These are phyloP conservation scores for Collybiopsis luxurians DNA, from an alignment of 768 basidiomycete genomes.

Conservation along the genomic window DNA sequence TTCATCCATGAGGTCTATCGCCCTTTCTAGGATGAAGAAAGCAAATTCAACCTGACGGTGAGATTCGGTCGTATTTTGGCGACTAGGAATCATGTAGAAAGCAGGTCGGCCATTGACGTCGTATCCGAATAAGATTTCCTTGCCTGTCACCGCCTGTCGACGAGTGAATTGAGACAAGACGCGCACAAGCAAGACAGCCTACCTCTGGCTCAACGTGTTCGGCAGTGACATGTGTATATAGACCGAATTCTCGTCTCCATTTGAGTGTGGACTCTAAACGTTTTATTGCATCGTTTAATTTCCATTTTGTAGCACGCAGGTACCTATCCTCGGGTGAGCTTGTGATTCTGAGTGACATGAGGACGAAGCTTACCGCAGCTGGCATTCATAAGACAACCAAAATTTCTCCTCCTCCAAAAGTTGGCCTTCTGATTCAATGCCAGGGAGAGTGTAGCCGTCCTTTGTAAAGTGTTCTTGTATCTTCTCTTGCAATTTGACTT, in stretches of 20 bases:
- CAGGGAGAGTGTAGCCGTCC: constrained; percentile 51
- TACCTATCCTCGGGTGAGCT: constrained; percentile 41
- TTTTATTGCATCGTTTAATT: constrained; percentile 50
- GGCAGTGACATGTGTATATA: constrained; percentile 61
- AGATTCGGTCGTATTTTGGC: constrained; percentile 76
- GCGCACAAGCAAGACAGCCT: constrained; percentile 13
- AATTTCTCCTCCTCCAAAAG: constrained; percentile 69
- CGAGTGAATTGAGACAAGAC: constrained; percentile 6
- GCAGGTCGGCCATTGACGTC: constrained; percentile 64
- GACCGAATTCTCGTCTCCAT: constrained; percentile 79
- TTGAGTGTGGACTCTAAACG: constrained; percentile 69
- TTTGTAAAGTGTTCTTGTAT: constrained; percentile 60
- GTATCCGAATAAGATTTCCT: constrained; percentile 75
- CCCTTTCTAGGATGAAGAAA: constrained; percentile 77
- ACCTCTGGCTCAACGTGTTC: constrained; percentile 76
- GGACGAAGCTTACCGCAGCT: constrained; percentile 47
- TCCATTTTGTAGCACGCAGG: constrained; percentile 79
- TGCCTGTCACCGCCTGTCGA: constrained; percentile 72
- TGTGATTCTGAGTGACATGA: background rate
- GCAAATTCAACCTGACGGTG: constrained; percentile 68
- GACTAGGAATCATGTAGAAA: constrained; percentile 63
- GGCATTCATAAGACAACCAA: constrained; percentile 78
- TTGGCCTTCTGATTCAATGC: constrained; percentile 36
- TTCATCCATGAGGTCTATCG: constrained; percentile 73
- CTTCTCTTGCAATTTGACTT: constrained; percentile 47